Percentiles rank a stretch among this genome's conserved stretches.
phyloP scores from a whole-genome alignment of 352 stramenopile genomes.

The Elongisporangium prolatum region DNA sequence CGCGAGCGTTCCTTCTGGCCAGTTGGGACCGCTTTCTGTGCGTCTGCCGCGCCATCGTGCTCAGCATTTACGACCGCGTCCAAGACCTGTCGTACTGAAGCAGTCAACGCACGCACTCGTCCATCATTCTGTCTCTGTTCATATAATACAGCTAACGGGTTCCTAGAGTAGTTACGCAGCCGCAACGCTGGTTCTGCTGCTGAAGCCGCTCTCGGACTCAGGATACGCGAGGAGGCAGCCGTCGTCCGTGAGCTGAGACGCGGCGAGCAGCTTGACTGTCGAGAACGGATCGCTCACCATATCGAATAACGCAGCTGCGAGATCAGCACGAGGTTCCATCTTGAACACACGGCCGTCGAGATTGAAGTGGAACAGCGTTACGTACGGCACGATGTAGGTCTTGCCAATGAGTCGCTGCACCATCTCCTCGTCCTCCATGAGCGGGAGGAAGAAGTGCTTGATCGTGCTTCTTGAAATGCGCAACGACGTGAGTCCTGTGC shows the following conservation, averaged over 20 bases:
- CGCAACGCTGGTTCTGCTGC: background rate
- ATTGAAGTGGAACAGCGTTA: conserved; percentile 53
- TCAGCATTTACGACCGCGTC: conserved; percentile 46
- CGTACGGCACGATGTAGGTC: conserved; percentile 51
- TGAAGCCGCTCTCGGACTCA: conserved; percentile 7
- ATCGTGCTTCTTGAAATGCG: conserved; percentile 62
- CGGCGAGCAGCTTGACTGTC: conserved; percentile 46
- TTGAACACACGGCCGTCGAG: conserved; percentile 38
- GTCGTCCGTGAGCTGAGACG: conserved; percentile 45
- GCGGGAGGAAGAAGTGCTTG: conserved; percentile 53
- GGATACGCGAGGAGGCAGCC: conserved; percentile 50
- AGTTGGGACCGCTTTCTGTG: conserved; percentile 76
- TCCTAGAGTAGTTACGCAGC: background rate
- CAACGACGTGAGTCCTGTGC: conserved; percentile 32
- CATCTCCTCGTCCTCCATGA: conserved; percentile 48
- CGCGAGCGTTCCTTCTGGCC: conserved; percentile 40
- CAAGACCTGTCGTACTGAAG: background rate
- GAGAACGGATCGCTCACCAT: conserved; percentile 48
- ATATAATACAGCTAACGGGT: background rate
- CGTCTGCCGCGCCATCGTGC: conserved; percentile 42
- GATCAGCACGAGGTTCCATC: conserved; percentile 44
- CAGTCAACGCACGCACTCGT: no score
- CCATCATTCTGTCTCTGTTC: background rate
- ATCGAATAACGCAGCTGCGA: conserved; percentile 44
- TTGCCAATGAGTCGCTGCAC: conserved; percentile 61